Percentiles rank a stretch among this genome's conserved stretches.
Conservation (phyloP, 345 rosid genomes). For the Sonneratia alba region DNA sequence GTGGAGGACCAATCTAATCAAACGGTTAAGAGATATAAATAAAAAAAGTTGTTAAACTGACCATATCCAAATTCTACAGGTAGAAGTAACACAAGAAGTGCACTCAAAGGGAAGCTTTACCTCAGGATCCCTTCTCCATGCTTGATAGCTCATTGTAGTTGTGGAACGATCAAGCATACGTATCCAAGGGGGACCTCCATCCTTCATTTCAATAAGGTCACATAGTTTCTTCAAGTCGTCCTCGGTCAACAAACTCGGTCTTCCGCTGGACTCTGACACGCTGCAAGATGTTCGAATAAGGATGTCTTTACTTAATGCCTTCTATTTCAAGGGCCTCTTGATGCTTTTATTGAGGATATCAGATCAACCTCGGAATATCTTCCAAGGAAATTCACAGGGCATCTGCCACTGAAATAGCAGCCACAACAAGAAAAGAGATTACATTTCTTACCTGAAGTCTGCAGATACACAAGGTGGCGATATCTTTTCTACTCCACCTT, state of each 20-base stretch:
- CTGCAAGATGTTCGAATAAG: background rate
- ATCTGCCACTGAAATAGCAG: background rate
- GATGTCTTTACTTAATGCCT: background rate
- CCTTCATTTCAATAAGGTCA: constrained; percentile 56
- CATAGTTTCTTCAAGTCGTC: constrained; percentile 54
- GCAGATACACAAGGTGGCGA: constrained; percentile 15
- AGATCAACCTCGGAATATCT: no score
- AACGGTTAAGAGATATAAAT: background rate
- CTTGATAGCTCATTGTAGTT: constrained; percentile 54
- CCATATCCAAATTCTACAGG: background rate
- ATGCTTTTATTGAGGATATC: no score
- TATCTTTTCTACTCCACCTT: constrained; percentile 6
- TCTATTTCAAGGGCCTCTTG: background rate
- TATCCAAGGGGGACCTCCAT: constrained; percentile 67
- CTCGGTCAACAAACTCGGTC: constrained; percentile 38
- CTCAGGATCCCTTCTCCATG: constrained; percentile 66
- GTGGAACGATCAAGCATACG: constrained; percentile 68
- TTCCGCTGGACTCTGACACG: constrained; percentile 19
- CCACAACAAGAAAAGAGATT: background rate
- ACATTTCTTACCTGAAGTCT: constrained; percentile 23
- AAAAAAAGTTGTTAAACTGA: background rate
- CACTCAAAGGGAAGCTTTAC: background rate
- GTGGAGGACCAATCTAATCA: constrained; percentile 58
- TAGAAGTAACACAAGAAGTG: background rate
- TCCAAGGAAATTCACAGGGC: no score